Base-by-base conservation (phyloP, 1,284 basidiomycete species). In the Xerocomus cyaneibrunnescens region DNA sequence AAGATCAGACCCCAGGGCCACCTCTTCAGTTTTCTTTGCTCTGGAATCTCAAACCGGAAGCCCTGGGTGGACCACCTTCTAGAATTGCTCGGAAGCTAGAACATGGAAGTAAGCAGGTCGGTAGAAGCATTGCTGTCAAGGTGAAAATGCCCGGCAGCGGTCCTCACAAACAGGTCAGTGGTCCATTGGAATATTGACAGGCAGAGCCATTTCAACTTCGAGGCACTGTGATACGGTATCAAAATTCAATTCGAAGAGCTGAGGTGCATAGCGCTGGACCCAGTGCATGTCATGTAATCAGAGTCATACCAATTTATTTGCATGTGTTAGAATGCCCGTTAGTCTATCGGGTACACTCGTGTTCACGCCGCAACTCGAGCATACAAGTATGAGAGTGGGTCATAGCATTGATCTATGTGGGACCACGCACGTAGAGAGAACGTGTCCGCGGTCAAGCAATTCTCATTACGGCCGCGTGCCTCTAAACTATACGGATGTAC, bases 181-280 rank as follows among this genome's bases (percentile, higher is more conserved):
- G 48, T 13, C 56, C 62, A 19, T 50, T 67, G 40, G 51, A n/a
- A 23, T 2, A 37, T 70, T 32, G 68, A 70, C 41, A 41, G 47
- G 13, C 52, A 37, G 0, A 66, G 68, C 13, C 65, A 12, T 48
- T 7, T 63, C 42, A 59, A 56, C n/a, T n/a, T n/a, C n/a, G n/a
- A 42, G 65, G 67, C 5, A 16, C 50, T 13, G 57, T 17, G 65
- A 68, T 16, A 53, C 65, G 28, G 62, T 60, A 35, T 66, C 54
- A 43, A 70, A 49, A 43, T 19, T 67, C 37, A 66, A 62, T 41
- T 69, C 68, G 22, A 66, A 65, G 36, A 69, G 64, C 38, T 70
- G 51, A 66, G 5, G 47, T 19, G 22, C 14, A 25, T 51, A n/a
- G n/a, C n/a, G 39, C 47, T 50, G 43, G n/a, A n/a, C n/a, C n/a